These are phyloP conservation scores for Patellaria atrata DNA, from an alignment of 495 filamentous ascomycete species.

Conservation along the genomic window DNA sequence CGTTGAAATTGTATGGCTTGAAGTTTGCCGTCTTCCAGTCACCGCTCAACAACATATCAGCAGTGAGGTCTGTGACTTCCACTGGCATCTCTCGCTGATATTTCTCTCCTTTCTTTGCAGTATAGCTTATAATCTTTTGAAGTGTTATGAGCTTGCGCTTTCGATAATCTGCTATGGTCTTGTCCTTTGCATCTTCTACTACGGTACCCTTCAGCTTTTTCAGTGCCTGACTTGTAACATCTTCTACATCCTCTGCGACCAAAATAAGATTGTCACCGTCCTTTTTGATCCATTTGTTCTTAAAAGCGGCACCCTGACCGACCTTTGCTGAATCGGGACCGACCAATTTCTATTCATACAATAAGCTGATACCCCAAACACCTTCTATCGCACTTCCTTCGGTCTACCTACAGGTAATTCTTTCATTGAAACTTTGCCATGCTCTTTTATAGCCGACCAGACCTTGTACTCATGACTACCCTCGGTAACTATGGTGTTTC, in stretches of 20 bases:
- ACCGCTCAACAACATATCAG: constrained; percentile 75
- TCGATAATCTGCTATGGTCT: constrained; percentile 63
- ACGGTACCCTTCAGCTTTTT: constrained; percentile 51
- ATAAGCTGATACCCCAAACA: constrained; percentile 12
- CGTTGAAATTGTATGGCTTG: constrained; percentile 97
- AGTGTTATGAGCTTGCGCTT: constrained; percentile 75
- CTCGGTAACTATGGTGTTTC: constrained; percentile 58
- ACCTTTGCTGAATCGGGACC: constrained; percentile 75
- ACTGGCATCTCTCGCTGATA: constrained; percentile 73
- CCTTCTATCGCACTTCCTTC: constrained; percentile 19
- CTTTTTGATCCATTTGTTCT: constrained; percentile 90
- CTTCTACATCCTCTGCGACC: constrained; percentile 41
- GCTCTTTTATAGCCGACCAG: constrained; percentile 67
- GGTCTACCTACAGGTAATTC: constrained; percentile 46
- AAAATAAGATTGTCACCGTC: constrained; percentile 33
- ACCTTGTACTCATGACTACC: constrained; percentile 93
- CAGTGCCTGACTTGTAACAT: constrained; percentile 62
- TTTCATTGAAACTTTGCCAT: constrained; percentile 63
- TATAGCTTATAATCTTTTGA: constrained; percentile 75
- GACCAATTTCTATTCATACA: constrained; percentile 39
- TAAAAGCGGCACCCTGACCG: constrained; percentile 93
- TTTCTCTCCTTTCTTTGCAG: constrained; percentile 69
- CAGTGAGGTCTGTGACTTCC: constrained; percentile 90
- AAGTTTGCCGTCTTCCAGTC: constrained; percentile 74
- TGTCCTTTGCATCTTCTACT: constrained; percentile 52